Conservation (phyloP, 2,329 filamentous ascomycete species). For the Nigrospora sphaerica region DNA sequence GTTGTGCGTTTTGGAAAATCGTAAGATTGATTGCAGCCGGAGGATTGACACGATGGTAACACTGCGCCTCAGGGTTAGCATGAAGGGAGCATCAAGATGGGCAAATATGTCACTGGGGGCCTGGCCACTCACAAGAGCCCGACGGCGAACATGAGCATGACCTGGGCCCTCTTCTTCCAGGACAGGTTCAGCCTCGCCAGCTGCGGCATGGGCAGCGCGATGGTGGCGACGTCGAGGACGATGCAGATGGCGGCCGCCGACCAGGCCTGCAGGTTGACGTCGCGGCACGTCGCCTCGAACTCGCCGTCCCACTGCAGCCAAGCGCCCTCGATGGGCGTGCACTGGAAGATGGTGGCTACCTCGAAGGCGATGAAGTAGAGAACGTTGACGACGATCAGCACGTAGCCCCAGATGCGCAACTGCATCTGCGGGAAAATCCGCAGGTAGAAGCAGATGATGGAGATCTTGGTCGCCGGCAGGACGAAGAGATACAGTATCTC, state of each 20-base stretch:
- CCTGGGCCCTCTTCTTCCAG: conserved; percentile 21
- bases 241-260: conserved; percentile 24
- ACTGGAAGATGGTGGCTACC: conserved; percentile 21
- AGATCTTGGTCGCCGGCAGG: conserved; percentile 24
- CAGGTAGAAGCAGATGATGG: conserved; percentile 29
- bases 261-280: conserved; percentile 24
- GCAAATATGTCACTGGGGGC: conserved; percentile 18
- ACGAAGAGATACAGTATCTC: conserved; percentile 21
- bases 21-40: background rate
- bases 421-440: conserved; percentile 21
- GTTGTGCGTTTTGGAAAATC: background rate
- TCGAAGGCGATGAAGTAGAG: conserved; percentile 17
- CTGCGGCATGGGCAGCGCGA: conserved; percentile 22
- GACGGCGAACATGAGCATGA: conserved; percentile 26
- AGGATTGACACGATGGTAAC: background rate
- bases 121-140: conserved; percentile 22
- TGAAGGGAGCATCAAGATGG: conserved; percentile 16
- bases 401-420: conserved; percentile 16
- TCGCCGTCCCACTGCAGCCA: conserved; percentile 24
- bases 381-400: conserved; percentile 20
- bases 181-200: conserved; percentile 20
- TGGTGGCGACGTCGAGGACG: conserved; percentile 19
- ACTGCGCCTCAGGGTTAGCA: conserved; percentile 17
- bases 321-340: conserved; percentile 19
- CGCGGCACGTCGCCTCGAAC: conserved; percentile 20